Conservation (phyloP, 768 basidiomycete genomes). For the Lanmaoa rubissima region DNA sequence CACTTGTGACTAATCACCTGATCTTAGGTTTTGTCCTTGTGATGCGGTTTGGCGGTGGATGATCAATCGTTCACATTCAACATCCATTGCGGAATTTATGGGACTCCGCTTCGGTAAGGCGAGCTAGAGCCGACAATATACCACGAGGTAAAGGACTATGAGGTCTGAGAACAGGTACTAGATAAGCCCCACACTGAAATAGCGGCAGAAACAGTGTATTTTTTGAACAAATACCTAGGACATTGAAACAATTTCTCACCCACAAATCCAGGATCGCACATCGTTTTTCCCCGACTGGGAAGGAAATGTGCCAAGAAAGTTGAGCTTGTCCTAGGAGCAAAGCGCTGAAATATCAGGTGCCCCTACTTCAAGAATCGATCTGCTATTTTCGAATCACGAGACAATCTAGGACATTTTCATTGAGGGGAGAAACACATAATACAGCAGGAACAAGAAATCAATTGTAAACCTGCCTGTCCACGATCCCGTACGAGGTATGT, state of each 20-base stretch:
- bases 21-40: not conserved
- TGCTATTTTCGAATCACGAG: constrained; percentile 21
- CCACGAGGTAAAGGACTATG: not conserved
- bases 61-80: not conserved
- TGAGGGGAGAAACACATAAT: constrained; percentile 31
- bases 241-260: constrained; percentile 10
- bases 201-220: constrained; percentile 4
- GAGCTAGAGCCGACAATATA: not conserved
- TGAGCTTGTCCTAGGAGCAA: not conserved
- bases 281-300: not conserved
- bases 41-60: not conserved
- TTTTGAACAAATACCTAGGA: not conserved
- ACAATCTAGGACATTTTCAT: constrained; percentile 35
- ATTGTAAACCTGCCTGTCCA: constrained; percentile 40
- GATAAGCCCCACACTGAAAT: constrained; percentile 6
- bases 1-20: constrained; percentile 1
- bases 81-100: not conserved
- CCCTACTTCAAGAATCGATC: constrained; percentile 23
- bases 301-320: not conserved
- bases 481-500: constrained; percentile 31
- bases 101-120: not conserved
- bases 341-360: constrained; percentile 5
- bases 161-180: not conserved
- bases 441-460: constrained; percentile 31
- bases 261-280: not conserved